phyloP scores from a whole-genome alignment of 176 grass and related monocot genomes.

The Aegilops speltoides region DNA sequence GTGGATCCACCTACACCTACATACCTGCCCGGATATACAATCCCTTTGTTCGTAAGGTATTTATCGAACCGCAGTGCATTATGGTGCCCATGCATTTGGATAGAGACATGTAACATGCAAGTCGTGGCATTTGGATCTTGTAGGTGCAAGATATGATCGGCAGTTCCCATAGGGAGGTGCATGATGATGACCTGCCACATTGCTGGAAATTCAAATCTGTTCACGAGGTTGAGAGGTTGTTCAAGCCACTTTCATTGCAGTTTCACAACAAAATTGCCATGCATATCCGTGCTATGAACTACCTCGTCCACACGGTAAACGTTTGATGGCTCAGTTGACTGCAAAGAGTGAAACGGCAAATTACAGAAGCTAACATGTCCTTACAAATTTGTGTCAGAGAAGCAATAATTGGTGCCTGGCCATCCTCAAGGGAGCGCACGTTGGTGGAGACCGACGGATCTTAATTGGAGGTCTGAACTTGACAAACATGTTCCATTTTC shows the following conservation, averaged over 20 bases:
- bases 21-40: conserved; percentile 63
- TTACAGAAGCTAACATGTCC: background rate
- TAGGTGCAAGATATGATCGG: conserved; percentile 42
- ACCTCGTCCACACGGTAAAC: conserved; percentile 75
- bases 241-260: conserved; percentile 52
- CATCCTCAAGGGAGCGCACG: conserved; percentile 64
- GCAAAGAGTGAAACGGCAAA: background rate
- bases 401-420: conserved; percentile 68
- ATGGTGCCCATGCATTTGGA: background rate
- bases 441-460: conserved; percentile 44
- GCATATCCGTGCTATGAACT: conserved; percentile 76
- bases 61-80: background rate
- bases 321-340: conserved; percentile 8
- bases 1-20: conserved; percentile 87
- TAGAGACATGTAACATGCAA: background rate
- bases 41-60: conserved; percentile 69
- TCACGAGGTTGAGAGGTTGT: conserved; percentile 55
- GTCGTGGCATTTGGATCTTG: conserved; percentile 17
- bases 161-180: too few relatives aligned
- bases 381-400: conserved; percentile 45
- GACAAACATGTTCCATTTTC: background rate
- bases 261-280: conserved; percentile 49
- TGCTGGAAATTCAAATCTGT: conserved; percentile 90
- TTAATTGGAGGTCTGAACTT: conserved; percentile 75
- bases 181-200: conserved; percentile 32